These are phyloP conservation scores for Pseudozyma thailandica DNA, from an alignment of 1,284 basidiomycete genomes.

Conservation along the genomic window DNA sequence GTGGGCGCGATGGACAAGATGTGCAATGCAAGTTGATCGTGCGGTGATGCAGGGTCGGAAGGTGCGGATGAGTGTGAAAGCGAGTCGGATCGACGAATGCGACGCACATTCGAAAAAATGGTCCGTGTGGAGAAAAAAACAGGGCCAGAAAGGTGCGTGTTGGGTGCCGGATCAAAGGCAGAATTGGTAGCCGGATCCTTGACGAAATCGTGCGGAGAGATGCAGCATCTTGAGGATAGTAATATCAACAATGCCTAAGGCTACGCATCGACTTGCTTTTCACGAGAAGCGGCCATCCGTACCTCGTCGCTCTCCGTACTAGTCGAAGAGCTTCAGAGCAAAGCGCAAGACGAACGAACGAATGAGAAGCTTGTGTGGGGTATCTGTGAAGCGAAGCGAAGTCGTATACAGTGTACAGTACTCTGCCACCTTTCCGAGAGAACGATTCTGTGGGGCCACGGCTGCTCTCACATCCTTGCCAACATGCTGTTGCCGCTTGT, in stretches of 20 bases:
- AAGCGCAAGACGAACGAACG: background rate
- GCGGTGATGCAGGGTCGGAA: background rate
- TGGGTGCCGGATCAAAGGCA: constrained; percentile 9
- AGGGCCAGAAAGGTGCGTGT: background rate
- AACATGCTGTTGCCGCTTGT: constrained; percentile 5
- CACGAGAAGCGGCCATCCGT: background rate
- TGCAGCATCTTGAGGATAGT: background rate
- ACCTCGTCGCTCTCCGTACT: background rate
- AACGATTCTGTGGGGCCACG: too few species aligned
- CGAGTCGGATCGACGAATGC: background rate
- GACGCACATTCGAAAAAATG: background rate
- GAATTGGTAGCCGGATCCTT: constrained; percentile 16
- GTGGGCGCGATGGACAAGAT: background rate
- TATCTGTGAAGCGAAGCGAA: too few species aligned
- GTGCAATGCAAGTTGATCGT: background rate
- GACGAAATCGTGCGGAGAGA: constrained; percentile 9
- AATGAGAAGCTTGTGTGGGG: too few species aligned
- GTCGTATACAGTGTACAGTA: too few species aligned
- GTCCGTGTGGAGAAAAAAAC: background rate
- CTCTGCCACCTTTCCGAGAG: too few species aligned
- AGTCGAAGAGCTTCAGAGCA: background rate
- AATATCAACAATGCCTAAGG: background rate
- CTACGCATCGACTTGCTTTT: background rate
- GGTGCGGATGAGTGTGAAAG: constrained; percentile 16
- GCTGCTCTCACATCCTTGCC: constrained; percentile 2